Base-by-base conservation (phyloP, 345 rosid genomes). In the Crucihimalaya himalaica region DNA sequence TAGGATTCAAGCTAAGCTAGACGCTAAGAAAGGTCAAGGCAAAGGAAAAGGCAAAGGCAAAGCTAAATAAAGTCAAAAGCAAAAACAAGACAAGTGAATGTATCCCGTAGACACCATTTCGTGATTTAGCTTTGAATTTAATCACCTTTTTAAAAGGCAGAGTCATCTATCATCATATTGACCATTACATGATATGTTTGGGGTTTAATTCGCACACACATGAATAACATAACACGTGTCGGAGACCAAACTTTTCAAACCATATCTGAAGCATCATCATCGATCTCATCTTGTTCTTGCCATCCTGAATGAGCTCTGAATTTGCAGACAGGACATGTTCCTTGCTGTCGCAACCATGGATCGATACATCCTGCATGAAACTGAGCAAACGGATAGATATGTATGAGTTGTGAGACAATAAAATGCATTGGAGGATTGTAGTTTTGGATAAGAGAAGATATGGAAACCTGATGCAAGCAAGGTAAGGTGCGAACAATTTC, bases 11-110 rank as follows among this genome's bases (percentile, higher is more conserved):
- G 96, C 97, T 82, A 92, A 95, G 84, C 70, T 95, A 39, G 97
- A 85, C 4, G 76, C 97, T 7, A 90, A 92, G 88, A 95, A 87
- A 73, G 89, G 83, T 52, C 87, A 74, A 37, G 94, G 95, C 42
- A 91, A 91, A 72, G 93, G 97, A 32, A 89, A 92, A 71, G 93
- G 97, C 29, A 95, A 89, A 80, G 86, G 82, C 21, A 95, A 90
- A 73, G 87, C 81, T 54, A 78, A 78, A 55, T 78, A 58, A 70
- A 10, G 65, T 34, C 28, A 5, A 37, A 15, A 29, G 20, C 39
- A 51, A 47, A 47, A 45, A 9, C 4, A 5, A 35, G 32, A 34
- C 53, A 18, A 60, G 21, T 23, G 34, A 11, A 10, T 25, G 57
- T 76, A 25, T 13, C 21, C 9, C 53, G 23, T 39, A 6, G 50